Conservation (phyloP, 805 yeast species). For the Wilhelminamyces savonicus region DNA sequence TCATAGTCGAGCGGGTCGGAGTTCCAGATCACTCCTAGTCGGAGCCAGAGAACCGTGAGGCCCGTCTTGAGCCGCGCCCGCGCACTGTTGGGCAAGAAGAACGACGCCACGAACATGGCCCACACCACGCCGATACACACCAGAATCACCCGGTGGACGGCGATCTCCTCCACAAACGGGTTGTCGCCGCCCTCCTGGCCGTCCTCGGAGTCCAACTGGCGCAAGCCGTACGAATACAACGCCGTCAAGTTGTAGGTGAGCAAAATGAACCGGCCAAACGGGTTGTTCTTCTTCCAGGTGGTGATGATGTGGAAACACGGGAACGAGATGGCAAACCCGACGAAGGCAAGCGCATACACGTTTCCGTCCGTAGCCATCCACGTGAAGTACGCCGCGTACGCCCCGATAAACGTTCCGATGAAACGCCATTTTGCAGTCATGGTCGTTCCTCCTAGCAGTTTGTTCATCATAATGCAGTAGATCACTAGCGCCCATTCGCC, state of each 20-base stretch:
- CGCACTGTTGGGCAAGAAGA: conserved; percentile 71
- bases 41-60: conserved; percentile 64
- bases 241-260: conserved; percentile 76
- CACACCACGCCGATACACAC: conserved; percentile 70
- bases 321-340: conserved; percentile 42
- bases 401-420: conserved; percentile 71
- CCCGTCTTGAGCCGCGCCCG: conserved; percentile 61
- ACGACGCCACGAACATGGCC: conserved; percentile 66
- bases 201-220: conserved; percentile 49
- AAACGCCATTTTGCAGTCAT: conserved; percentile 72
- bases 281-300: conserved; percentile 56
- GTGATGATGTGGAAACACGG: conserved; percentile 55
- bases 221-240: conserved; percentile 64
- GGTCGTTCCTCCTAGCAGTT: conserved; percentile 78
- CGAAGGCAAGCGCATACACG: conserved; percentile 42
- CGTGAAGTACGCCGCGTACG: conserved; percentile 49
- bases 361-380: conserved; percentile 59
- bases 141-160: conserved; percentile 69
- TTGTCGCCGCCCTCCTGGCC: conserved; percentile 64
- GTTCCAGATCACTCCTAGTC: conserved; percentile 79
- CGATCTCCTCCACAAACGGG: conserved; percentile 68
- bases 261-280: conserved; percentile 64
- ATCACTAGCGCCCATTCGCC: conserved; percentile 86
- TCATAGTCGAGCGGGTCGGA: conserved; percentile 57
- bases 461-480: conserved; percentile 77